Evolutionary conservation across 202 grass and related monocot genomes (phyloP), one percentile per base, ranked within the genome.

Genomic region (Digitaria exilis): DNA sequence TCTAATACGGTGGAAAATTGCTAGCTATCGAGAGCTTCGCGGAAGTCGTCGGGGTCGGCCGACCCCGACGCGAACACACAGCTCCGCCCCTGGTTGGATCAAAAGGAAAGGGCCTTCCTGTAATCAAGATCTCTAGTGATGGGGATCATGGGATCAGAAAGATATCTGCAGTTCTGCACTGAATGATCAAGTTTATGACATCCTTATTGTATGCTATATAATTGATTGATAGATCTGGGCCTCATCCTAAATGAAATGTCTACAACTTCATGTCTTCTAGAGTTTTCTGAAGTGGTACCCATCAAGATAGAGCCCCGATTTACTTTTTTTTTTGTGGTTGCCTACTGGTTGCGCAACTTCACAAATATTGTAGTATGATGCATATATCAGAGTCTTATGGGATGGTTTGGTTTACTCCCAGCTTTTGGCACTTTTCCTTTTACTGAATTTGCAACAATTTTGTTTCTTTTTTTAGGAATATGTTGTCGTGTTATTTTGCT

Each of bases 211-310:
- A 80, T 90, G 66, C 49, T 60, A 66, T 45, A 29, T 7, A 89
- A 86, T 86, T 35, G 61, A 75, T 63, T 45, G 69, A 69, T 88
- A 80, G 31, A 63, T 79, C 13, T 50, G 57, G 56, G 29, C 37
- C n/a, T 60, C 50, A 10, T 17, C 19, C 72, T 67, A 26, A 60
- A 6, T 25, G 21, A 26, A 60, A 6, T 25, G 21, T 78, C 56
- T 34, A 43, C 24, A 31, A 26, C 31, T 57, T 69, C 18, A 66
- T 34, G 28, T 69, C 49, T 34, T 30, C 28, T 79, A 84, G 11
- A 74, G 26, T 65, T 79, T 71, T n/a, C 8, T 59, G 41, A 80
- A 60, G 57, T 68, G 9, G 9, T 60, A 59, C 14, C 28, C 50
- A 41, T 83, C 46, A 24, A 84, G 65, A 26, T 17, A 54, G 30